Evolutionary conservation across 2,329 filamentous ascomycete genomes (phyloP).

Genomic region (Colletotrichum sojae): DNA sequence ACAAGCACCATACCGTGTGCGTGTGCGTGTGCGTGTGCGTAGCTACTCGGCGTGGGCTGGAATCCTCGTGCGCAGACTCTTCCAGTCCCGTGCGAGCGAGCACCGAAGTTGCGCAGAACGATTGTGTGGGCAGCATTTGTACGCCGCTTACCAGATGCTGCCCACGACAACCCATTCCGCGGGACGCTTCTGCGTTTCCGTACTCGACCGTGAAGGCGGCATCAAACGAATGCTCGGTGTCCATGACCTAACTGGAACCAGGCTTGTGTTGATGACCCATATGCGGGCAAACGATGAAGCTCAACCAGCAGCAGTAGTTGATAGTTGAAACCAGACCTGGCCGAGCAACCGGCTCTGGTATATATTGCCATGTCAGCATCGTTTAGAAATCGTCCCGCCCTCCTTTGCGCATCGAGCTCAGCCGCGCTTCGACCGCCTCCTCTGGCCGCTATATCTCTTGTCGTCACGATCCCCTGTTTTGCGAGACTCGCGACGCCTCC

Average conservation of each 20-base stretch:
- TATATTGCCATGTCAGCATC: conserved; percentile 23
- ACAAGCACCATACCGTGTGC: conserved; percentile 18
- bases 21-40: conserved; percentile 15
- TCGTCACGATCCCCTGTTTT: conserved; percentile 21
- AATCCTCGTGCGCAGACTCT: conserved; percentile 25
- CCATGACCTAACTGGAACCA: conserved; percentile 26
- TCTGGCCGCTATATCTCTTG: conserved; percentile 19
- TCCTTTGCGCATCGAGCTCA: conserved; percentile 15
- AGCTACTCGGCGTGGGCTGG: conserved; percentile 5
- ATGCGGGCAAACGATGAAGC: conserved; percentile 24
- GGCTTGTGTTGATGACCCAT: conserved; percentile 2
- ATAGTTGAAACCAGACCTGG: conserved; percentile 36
- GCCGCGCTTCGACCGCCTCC: conserved; percentile 28
- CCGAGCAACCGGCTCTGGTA: conserved; percentile 15
- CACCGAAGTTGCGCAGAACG: conserved; percentile 9
- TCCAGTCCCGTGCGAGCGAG: conserved; percentile 16
- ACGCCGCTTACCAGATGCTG: not conserved
- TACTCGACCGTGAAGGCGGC: conserved; percentile 4
- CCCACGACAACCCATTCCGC: not conserved
- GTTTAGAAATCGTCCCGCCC: conserved; percentile 18
- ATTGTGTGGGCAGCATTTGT: not conserved
- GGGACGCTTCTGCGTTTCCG: not conserved
- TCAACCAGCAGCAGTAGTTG: conserved; percentile 14
- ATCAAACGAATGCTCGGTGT: conserved; percentile 30
- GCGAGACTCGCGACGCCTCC: conserved; percentile 36